A percentile compares a stretch with the other conserved stretches of the same genome.
Conservation (phyloP, 345 rosid species). For the Salix arbutifolia region DNA sequence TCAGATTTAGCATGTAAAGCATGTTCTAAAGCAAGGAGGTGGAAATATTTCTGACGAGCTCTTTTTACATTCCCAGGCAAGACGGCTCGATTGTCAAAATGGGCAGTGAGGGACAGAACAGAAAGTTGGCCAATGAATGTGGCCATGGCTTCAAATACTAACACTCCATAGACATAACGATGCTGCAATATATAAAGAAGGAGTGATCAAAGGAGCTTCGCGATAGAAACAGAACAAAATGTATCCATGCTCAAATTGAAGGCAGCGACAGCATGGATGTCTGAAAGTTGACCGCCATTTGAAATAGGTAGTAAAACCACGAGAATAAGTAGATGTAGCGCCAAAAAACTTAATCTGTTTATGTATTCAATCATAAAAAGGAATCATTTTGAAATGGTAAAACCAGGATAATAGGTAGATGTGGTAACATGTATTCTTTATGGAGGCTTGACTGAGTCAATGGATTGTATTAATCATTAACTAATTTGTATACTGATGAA, state of each 20-base stretch:
- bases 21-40: background rate
- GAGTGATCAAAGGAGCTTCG: background rate
- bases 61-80: background rate
- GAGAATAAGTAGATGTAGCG: background rate
- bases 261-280: background rate
- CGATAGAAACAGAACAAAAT: background rate
- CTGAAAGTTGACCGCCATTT: too few relatives aligned
- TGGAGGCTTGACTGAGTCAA: background rate
- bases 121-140: conserved; percentile 94
- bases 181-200: conserved; percentile 39
- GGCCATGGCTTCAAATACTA: conserved; percentile 92
- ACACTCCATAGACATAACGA: conserved; percentile 83
- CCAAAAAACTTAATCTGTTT: background rate
- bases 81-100: background rate
- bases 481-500: background rate
- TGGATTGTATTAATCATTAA: background rate
- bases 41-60: background rate
- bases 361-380: background rate
- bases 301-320: background rate
- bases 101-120: conserved; percentile 81
- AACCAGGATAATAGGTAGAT: too few relatives aligned
- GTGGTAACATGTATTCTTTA: background rate
- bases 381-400: too few relatives aligned
- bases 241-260: background rate
- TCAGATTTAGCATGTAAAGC: background rate